Evolutionary conservation across 495 filamentous ascomycete species (phyloP), one percentile per base, ranked within the genome.

Genomic region (Lasiosphaeria miniovina): DNA sequence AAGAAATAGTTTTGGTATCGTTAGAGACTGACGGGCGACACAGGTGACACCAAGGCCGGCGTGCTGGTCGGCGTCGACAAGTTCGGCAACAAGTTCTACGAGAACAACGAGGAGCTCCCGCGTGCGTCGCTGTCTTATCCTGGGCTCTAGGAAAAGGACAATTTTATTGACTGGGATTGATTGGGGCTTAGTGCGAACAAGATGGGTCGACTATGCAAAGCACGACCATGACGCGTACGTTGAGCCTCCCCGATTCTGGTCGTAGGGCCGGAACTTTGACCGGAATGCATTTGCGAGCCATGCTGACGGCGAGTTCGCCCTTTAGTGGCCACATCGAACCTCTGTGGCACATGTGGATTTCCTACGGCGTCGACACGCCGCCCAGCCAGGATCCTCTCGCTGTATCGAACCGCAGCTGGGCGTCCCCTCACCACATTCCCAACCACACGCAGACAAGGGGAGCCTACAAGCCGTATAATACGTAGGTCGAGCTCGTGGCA

Each of bases 281-380:
- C 31, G 14, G 31, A 9, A 36, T 33, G 14, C 0, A 31, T n/a
- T 12, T 45, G 15, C 12, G 24, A 34, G 11, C 34, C n/a, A 43
- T 24, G 32, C 38, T 41, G 32, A 41, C 36, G 8, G 7, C 43
- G 11, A 14, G 0, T 11, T 55, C 0, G 52, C 43, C 35, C 48
- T 33, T 9, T 40, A 90, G 86, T 35, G 76, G 84, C 58, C 92
- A 98, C 49, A 88, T 97, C 70, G 95, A 98, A 75, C 95, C 95
- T 17, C 90, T 93, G 77, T 98, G 94, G 93, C 94, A 98, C 74
- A 90, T 90, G 31, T 99, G 94, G 94, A 90, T 98, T 66, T 88
- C 90, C 49, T 97, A 99, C 76, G 76, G 89, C 75, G 87, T 95
- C 58, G 92, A 98, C 74, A 87, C 91, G 71, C 88, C 93, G 32